These are phyloP conservation scores for Penicillium ochrochloron DNA, from an alignment of 495 filamentous ascomycete genomes.

Conservation along the genomic window DNA sequence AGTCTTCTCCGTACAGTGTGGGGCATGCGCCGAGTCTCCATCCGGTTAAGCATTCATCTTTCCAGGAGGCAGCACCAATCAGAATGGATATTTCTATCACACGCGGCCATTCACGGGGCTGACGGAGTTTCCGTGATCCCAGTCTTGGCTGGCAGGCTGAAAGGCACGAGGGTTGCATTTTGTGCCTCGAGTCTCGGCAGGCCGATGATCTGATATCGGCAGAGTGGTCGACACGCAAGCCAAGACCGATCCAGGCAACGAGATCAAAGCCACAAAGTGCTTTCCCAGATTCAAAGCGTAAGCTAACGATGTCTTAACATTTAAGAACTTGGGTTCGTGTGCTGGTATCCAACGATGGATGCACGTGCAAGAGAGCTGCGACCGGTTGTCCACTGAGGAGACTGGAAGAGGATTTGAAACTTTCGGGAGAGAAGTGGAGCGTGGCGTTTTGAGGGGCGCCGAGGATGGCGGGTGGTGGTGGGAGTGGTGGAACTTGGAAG, in stretches of 20 bases:
- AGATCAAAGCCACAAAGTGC: neutral
- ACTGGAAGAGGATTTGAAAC: neutral
- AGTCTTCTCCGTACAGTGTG: neutral
- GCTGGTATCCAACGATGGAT: slow-evolving; percentile 5
- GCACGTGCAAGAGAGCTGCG: slow-evolving; percentile 13
- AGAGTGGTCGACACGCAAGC: neutral
- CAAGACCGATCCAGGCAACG: neutral
- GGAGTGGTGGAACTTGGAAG: neutral
- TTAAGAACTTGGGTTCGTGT: neutral
- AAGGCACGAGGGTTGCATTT: neutral
- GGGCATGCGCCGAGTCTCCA: slow-evolving; percentile 1
- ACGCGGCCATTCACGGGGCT: slow-evolving; percentile 3
- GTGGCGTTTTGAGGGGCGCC: neutral
- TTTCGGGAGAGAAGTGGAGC: neutral
- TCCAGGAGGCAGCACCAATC: neutral
- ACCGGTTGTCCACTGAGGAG: slow-evolving; percentile 5
- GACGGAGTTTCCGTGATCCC: neutral
- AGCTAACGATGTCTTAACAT: neutral
- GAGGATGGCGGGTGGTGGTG: neutral
- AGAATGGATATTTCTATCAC: neutral
- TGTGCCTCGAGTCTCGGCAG: neutral
- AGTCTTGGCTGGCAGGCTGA: neutral
- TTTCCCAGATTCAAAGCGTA: too few relatives aligned
- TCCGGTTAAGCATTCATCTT: slow-evolving; percentile 5
- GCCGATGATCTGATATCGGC: slow-evolving; percentile 11